Evolutionary conservation across 164 flowering plant species (phyloP), one percentile per base, ranked within the genome.

Genomic region (Annona squamosa): DNA sequence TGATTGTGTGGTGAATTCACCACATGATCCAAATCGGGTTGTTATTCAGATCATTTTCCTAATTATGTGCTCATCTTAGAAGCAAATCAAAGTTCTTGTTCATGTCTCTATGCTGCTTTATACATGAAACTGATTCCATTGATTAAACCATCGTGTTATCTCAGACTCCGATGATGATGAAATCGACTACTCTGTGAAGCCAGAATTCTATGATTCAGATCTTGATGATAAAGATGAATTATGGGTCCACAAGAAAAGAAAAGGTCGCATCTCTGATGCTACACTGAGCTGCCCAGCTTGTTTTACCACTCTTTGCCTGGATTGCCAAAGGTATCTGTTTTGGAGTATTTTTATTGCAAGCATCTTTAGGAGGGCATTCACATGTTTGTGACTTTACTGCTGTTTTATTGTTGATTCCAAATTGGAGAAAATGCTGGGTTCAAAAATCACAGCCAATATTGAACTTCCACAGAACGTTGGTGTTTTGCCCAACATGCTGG

Each of bases 221-320:
- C 84, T 89, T 52, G 97, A 93, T 73, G 89, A 79, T 3, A 87
- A 86, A 74, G 90, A 93, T 83, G 92, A 90, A 74, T 1, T 42
- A 63, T 91, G 97, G 94, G 88, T 86, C 72, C 82, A 84, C 0
- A 87, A 85, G 77, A 82, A 81, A 81, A 79, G 90, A 56, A 79
- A 79, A 72, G 93, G 94, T 1, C 84, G 66, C 47, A 70, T 43
- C 17, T 85, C 98, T 52, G 98, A 93, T 84, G 97, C 93, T 72
- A 84, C 89, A 19, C 92, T 93, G 44, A 93, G 90, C 77, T 93
- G 98, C 76, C 98, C 97, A 6, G 92, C 92, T 83, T 93, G 98
- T 76, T 93, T 93, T 81, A 93, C 93, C 26, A 90, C 93, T 13
- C 89, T 93, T 13, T 91, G 93, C 79, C 77, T 90, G 16, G 97